phyloP scores from a whole-genome alignment of 176 grass and related monocot species.

The Oryza meyeriana region DNA sequence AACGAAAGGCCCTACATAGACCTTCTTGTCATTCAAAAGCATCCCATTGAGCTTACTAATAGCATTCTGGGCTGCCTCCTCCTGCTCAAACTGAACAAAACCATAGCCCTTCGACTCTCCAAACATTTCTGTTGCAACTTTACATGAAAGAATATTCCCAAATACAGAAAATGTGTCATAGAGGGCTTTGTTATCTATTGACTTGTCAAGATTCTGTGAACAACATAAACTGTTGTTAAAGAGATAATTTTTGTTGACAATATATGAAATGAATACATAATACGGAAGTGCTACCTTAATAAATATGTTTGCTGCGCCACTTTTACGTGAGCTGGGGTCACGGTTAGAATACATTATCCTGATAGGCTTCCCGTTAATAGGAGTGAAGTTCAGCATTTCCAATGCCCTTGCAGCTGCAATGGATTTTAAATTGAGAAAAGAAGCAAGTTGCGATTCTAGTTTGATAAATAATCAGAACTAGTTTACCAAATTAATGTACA shows the following conservation, averaged over 20 bases:
- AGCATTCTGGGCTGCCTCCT: constrained; percentile 55
- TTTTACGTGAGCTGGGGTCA: constrained; percentile 66
- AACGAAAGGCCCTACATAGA: constrained; percentile 75
- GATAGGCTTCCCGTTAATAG: constrained; percentile 59
- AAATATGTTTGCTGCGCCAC: constrained; percentile 73
- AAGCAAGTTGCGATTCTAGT: not conserved
- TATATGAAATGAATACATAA: not conserved
- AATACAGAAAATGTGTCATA: constrained; percentile 64
- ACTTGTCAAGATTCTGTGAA: constrained; percentile 69
- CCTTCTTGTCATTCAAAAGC: constrained; percentile 71
- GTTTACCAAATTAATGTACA: not conserved
- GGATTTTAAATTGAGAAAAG: not conserved
- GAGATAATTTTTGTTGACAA: not conserved
- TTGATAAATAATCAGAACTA: not conserved
- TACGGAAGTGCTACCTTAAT: constrained; percentile 47
- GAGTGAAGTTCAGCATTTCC: constrained; percentile 66
- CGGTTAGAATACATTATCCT: constrained; percentile 85
- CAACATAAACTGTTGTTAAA: not conserved
- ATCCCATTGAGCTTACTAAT: constrained; percentile 75
- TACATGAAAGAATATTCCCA: constrained; percentile 66
- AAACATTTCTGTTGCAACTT: constrained; percentile 52
- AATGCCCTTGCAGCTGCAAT: constrained; percentile 51
- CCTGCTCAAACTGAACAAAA: constrained; percentile 65
- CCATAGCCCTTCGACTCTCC: constrained; percentile 71
- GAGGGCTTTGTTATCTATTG: constrained; percentile 67